Conservation (phyloP, 441 rosid genomes). For the California macrophylla region DNA sequence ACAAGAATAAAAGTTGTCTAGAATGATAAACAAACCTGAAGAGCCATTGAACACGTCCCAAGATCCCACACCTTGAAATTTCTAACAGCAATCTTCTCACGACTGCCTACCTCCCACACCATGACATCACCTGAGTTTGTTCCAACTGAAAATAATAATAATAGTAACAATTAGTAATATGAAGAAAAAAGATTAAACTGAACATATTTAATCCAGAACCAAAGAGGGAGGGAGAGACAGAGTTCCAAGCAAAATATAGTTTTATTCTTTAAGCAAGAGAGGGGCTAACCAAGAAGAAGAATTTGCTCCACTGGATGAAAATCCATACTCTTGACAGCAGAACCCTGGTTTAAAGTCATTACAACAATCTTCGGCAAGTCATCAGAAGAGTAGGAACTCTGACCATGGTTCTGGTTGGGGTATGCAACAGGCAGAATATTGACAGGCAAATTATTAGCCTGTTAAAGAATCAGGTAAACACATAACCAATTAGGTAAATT, state of each 20-base stretch:
- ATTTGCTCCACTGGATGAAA: conserved; percentile 65
- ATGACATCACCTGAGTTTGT: conserved; percentile 62
- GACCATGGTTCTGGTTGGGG: conserved; percentile 53
- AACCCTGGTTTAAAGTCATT: conserved; percentile 45
- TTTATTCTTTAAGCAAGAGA: conserved; percentile 4
- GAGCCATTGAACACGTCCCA: conserved; percentile 38
- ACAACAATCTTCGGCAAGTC: conserved; percentile 65
- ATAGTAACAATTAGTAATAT: neutral
- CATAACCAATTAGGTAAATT: conserved; percentile 7
- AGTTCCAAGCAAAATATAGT: conserved; percentile 8
- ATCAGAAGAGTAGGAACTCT: conserved; percentile 58
- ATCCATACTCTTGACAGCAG: conserved; percentile 76
- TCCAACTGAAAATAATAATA: conserved; percentile 47
- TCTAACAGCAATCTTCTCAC: conserved; percentile 47
- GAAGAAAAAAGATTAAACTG: conserved; percentile 5
- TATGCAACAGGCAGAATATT: conserved; percentile 59
- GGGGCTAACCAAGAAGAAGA: conserved; percentile 54
- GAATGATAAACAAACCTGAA: conserved; percentile 44
- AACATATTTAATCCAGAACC: conserved; percentile 5
- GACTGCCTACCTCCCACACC: conserved; percentile 69
- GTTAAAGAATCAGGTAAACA: conserved; percentile 13
- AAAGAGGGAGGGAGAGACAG: neutral
- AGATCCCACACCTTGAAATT: conserved; percentile 62
- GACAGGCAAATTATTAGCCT: conserved; percentile 59
- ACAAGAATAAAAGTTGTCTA: conserved; percentile 10